phyloP scores from a whole-genome alignment of 1,284 basidiomycete genomes.

The Cryptococcus sp. region DNA sequence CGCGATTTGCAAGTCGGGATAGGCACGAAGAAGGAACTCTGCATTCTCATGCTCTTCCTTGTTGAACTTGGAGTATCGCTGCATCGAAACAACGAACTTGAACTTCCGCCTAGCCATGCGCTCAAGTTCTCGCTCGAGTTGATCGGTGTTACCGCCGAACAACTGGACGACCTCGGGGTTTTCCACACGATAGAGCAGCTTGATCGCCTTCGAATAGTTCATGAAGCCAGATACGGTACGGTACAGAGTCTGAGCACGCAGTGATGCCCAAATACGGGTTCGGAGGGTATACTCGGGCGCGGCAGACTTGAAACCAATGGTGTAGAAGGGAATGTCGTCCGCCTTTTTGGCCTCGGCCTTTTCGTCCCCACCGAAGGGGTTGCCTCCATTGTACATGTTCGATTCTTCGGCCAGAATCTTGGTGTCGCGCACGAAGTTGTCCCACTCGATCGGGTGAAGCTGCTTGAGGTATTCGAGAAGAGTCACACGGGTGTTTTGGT shows the following conservation, averaged over 20 bases:
- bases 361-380: constrained; percentile 76
- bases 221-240: constrained; percentile 99
- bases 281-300: constrained; percentile 98
- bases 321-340: constrained; percentile 97
- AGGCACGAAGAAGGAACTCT: constrained; percentile 96
- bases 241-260: constrained; percentile 97
- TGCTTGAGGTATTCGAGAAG: constrained; percentile 97
- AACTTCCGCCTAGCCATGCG: constrained; percentile 98
- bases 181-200: constrained; percentile 98
- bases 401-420: constrained; percentile 98
- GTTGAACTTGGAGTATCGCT: constrained; percentile 99
- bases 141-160: constrained; percentile 97
- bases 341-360: constrained; percentile 76
- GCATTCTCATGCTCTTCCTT: constrained; percentile 99
- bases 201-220: constrained; percentile 99
- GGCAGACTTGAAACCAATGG: constrained; percentile 98
- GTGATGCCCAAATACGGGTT: constrained; percentile 97
- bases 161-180: constrained; percentile 98
- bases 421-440: constrained; percentile 99
- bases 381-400: constrained; percentile 75
- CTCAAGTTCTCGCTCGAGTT: constrained; percentile 93
- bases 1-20: constrained; percentile 97
- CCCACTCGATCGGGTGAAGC: constrained; percentile 97
- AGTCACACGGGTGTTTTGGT: constrained; percentile 91
- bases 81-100: constrained; percentile 99